A percentile compares a stretch with the other conserved stretches of the same genome.
These are phyloP conservation scores for Aspergillus clavatus DNA, from an alignment of 2,329 filamentous ascomycete genomes.

Conservation along the genomic window DNA sequence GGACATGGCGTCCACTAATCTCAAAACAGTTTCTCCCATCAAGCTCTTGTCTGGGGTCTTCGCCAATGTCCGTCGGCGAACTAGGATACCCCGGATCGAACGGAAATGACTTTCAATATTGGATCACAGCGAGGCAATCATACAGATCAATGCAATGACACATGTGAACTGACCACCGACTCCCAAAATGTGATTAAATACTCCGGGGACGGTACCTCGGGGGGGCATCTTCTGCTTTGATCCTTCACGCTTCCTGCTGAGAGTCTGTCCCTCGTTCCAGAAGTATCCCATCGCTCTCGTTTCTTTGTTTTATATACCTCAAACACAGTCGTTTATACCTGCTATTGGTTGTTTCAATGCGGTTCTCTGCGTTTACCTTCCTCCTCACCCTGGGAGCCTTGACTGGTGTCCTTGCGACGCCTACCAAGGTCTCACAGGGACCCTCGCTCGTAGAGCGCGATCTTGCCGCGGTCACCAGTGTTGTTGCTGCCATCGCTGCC, in stretches of 20 bases:
- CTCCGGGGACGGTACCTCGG: not conserved
- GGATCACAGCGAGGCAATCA: not conserved
- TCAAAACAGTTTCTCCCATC: not conserved
- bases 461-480: slow-evolving; percentile 10
- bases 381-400: slow-evolving; percentile 10
- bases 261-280: not conserved
- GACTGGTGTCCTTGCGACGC: slow-evolving; percentile 9
- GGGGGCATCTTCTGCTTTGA: not conserved
- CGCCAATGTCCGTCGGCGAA: not conserved
- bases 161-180: not conserved
- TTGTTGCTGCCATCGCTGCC: slow-evolving; percentile 10
- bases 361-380: slow-evolving; percentile 1
- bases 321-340: not conserved
- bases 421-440: slow-evolving; percentile 5
- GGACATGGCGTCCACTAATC: not conserved
- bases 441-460: slow-evolving; percentile 12
- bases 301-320: not conserved
- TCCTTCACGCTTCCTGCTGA: not conserved
- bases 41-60: not conserved
- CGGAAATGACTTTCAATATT: not conserved
- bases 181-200: not conserved
- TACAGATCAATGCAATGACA: not conserved
- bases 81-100: not conserved
- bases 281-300: not conserved
- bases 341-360: not conserved